phyloP scores from a whole-genome alignment of 169 alveolate species.

The Sarcocystis neurona region DNA sequence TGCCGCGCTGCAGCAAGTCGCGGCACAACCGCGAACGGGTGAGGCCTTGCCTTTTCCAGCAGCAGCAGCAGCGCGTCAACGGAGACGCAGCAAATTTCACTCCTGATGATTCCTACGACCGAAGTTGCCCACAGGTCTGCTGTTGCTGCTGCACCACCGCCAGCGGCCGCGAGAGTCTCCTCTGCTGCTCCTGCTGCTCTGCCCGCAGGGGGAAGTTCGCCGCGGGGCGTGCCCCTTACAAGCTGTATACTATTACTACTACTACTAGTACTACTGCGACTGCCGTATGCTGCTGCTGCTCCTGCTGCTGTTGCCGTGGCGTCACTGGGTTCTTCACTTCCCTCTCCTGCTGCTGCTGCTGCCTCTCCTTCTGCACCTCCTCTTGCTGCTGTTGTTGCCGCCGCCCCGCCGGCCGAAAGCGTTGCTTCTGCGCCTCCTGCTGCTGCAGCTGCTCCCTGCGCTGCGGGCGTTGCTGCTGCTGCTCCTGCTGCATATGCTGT shows the following conservation, averaged over 20 bases:
- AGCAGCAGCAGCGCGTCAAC: conserved; percentile 50
- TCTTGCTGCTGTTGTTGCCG: not conserved
- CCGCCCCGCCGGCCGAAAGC: not conserved
- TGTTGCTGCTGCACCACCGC: not conserved
- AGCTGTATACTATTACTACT: not conserved
- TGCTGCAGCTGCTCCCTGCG: too few relatives aligned
- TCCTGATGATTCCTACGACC: not conserved
- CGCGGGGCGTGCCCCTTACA: not conserved
- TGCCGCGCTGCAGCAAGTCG: conserved; percentile 39
- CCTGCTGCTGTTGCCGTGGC: not conserved
- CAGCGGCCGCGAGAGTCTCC: not conserved
- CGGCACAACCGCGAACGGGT: conserved; percentile 32
- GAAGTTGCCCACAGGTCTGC: not conserved
- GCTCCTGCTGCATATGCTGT: too few relatives aligned
- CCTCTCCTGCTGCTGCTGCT: not conserved
- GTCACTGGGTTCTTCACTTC: not conserved
- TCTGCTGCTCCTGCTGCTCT: not conserved
- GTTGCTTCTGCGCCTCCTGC: too few relatives aligned
- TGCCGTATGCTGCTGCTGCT: not conserved
- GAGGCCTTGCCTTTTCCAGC: conserved; percentile 49
- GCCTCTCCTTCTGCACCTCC: not conserved
- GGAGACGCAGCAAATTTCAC: conserved; percentile 34
- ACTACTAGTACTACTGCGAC: not conserved
- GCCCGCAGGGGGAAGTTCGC: not conserved
- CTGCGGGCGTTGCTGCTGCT: too few relatives aligned